These are phyloP conservation scores for Dioszegia hungarica DNA, from an alignment of 768 basidiomycete genomes.

Conservation along the genomic window DNA sequence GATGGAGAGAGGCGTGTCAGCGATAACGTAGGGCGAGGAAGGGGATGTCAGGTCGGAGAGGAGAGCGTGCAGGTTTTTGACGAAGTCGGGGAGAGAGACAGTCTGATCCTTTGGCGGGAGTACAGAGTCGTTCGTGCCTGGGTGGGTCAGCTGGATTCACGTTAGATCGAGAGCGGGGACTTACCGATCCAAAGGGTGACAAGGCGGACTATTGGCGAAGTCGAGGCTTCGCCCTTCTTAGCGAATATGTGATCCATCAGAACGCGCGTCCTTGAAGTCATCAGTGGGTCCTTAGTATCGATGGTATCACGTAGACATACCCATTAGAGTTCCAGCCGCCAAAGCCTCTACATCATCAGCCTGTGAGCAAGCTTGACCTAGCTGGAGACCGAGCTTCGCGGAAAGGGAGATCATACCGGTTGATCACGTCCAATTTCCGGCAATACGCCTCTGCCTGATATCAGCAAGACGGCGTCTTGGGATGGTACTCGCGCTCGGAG, in stretches of 20 bases:
- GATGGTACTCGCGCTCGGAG: no score
- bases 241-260: constrained; percentile 29
- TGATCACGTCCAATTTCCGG: no score
- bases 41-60: constrained; percentile 22
- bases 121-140: constrained; percentile 30
- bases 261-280: constrained; percentile 2
- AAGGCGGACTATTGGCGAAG: constrained; percentile 13
- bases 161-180: neutral
- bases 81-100: constrained; percentile 18
- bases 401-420: no score
- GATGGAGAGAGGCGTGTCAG: constrained; percentile 4
- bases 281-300: no score
- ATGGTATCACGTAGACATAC: no score
- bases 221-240: constrained; percentile 9
- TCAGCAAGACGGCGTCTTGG: no score
- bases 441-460: no score
- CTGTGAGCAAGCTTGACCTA: no score
- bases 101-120: constrained; percentile 7
- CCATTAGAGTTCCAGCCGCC: no score
- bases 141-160: no score
- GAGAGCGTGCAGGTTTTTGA: constrained; percentile 14
- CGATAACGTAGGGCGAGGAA: constrained; percentile 7
- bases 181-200: constrained; percentile 36
- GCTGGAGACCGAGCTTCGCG: no score
- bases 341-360: no score